Conservation (phyloP, 495 filamentous ascomycete species). For the Ramalina intermedia region DNA sequence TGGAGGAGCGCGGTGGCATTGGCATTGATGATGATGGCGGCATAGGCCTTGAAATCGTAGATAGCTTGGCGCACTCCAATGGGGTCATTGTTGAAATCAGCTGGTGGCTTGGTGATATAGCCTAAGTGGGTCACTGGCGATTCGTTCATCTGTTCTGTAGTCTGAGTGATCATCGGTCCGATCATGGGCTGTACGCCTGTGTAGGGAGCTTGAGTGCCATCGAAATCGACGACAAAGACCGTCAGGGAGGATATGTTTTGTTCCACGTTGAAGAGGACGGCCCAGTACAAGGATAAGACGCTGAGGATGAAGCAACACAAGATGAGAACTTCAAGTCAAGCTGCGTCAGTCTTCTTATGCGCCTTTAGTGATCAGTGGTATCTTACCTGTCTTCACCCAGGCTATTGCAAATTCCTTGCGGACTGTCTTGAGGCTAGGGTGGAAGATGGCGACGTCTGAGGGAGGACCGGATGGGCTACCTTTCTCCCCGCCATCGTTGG, state of each 20-base stretch:
- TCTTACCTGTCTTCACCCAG: slow-evolving; percentile 29
- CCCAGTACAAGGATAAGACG: slow-evolving; percentile 50
- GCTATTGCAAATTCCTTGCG: slow-evolving; percentile 28
- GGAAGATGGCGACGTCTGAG: slow-evolving; percentile 36
- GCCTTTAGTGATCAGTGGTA: neutral
- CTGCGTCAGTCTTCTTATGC: neutral
- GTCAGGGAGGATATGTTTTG: slow-evolving; percentile 31
- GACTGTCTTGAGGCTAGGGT: slow-evolving; percentile 31
- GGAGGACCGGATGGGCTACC: slow-evolving; percentile 18
- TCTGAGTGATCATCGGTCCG: slow-evolving; percentile 38
- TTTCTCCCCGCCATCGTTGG: slow-evolving; percentile 12
- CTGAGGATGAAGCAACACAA: slow-evolving; percentile 38
- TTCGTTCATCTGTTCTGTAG: slow-evolving; percentile 23
- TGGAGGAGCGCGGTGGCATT: slow-evolving; percentile 50
- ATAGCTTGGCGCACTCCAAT: slow-evolving; percentile 44
- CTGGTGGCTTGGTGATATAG: slow-evolving; percentile 33
- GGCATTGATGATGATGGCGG: slow-evolving; percentile 48
- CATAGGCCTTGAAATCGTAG: slow-evolving; percentile 48
- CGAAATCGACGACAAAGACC: slow-evolving; percentile 54
- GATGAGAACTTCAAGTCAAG: slow-evolving; percentile 29
- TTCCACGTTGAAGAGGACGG: slow-evolving; percentile 35
- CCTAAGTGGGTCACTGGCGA: slow-evolving; percentile 28
- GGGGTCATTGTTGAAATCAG: slow-evolving; percentile 42
- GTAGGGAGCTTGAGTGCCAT: slow-evolving; percentile 41
- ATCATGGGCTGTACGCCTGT: slow-evolving; percentile 33